phyloP scores from a whole-genome alignment of 495 filamentous ascomycete species.

The Lineolata rhizophorae region DNA sequence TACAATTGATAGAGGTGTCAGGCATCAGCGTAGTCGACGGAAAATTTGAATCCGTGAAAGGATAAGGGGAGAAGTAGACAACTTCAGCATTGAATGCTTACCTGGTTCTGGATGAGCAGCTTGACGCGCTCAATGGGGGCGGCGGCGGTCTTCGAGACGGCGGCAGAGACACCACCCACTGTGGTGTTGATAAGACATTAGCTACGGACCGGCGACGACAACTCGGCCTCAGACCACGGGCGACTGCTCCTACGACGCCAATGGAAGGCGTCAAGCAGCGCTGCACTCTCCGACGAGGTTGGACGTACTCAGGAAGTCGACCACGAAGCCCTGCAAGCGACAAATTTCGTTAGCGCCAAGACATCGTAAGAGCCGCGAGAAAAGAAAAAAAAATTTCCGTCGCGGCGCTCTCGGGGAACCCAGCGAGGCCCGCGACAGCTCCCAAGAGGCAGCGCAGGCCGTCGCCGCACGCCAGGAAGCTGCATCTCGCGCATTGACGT shows the following conservation, averaged over 20 bases:
- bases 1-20: conserved; percentile 19
- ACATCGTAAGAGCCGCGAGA: no score
- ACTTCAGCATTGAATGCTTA: conserved; percentile 36
- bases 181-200: conserved; percentile 15
- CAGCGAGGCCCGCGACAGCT: no score
- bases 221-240: no score
- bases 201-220: no score
- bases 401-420: no score
- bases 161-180: conserved; percentile 99
- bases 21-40: conserved; percentile 8
- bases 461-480: no score
- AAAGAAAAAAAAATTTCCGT: no score
- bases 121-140: conserved; percentile 99
- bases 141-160: conserved; percentile 99
- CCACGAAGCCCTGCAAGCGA: conserved; percentile 36
- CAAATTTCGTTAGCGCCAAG: conserved; percentile 5
- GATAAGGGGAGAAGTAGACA: conserved; percentile 3
- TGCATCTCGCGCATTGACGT: no score
- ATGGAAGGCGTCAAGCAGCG: conserved; percentile 3
- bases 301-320: conserved; percentile 95
- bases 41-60: conserved; percentile 1
- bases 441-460: no score
- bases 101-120: conserved; percentile 99
- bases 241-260: no score
- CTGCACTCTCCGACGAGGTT: conserved; percentile 3